Evolutionary conservation across 2,329 filamentous ascomycete species (phyloP), one percentile per base, ranked within the genome.

Genomic region (Cephalotrichum gorgonifer): DNA sequence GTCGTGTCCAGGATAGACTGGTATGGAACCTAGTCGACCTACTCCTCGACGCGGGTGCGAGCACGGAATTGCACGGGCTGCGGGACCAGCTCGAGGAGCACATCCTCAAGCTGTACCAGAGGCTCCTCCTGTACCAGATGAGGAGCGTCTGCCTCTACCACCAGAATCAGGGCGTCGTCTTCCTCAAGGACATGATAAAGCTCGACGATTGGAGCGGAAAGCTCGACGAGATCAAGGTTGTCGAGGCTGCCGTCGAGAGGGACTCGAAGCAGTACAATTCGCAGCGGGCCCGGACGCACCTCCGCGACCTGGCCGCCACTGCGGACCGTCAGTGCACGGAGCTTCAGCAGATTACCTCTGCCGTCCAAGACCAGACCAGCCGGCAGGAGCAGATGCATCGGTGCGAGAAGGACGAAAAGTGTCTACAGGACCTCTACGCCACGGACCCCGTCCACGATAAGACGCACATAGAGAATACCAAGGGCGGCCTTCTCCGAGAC

Each of bases 101-200:
- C 17, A 26, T 70, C 17, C 44, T 62, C 26, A 35, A 60, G 23
- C 62, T 71, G 22, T 71, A 70, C 52, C 56, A 62, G 49, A 57
- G 55, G 47, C 57, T 72, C 26, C 60, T 71, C n/a, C 30, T 54
- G 2, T 71, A 67, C 53, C 60, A 67, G 53, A 68, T 71, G 48
- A 67, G 65, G 54, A 71, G 65, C 48, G 55, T 67, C 39, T 64
- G 56, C 47, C 60, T 55, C 5, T 69, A 64, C 54, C 60, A 65
- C 51, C 57, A 58, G 6, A 57, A 62, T 23, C 59, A 54, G 35
- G 43, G 51, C 6, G 12, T 55, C 5, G 56, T 54, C 9, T 58
- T 67, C 35, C 44, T 64, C 12, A 52, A 61, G 22, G 58, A 60
- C 42, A 43, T 65, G 3, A 6, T 62, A 7, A 59, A 59, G 25